phyloP scores from a whole-genome alignment of 139 green algal genomes.

The Auxenochlorella pyrenoidosa region DNA sequence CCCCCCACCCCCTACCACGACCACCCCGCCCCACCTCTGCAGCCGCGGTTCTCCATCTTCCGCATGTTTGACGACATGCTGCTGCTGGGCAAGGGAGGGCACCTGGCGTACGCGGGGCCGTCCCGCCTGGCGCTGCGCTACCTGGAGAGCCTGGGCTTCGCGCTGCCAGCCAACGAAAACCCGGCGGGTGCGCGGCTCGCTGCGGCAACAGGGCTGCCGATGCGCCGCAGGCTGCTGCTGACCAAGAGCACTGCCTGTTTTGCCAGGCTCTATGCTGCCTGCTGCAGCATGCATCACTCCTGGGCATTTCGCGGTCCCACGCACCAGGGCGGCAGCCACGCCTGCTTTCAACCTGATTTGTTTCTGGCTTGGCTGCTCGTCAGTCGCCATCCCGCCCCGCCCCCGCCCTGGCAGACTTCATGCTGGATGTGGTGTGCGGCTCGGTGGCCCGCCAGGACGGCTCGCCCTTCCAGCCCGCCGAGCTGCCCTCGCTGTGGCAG shows the following conservation, averaged over 20 bases:
- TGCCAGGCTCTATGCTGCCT: not conserved
- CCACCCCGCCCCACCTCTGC: conserved; percentile 40
- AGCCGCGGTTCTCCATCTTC: conserved; percentile 86
- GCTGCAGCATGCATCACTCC: not conserved
- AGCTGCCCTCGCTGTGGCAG: conserved; percentile 55
- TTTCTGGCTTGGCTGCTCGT: too few species aligned
- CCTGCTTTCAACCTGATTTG: too few species aligned
- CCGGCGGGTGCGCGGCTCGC: conserved; percentile 39
- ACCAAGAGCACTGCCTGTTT: not conserved
- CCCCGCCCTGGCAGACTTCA: conserved; percentile 49
- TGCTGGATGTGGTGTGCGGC: conserved; percentile 69
- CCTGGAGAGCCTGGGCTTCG: conserved; percentile 65
- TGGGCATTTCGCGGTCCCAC: too few species aligned
- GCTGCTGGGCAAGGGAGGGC: conserved; percentile 72
- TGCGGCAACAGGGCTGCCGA: not conserved
- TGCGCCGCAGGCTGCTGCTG: too few species aligned
- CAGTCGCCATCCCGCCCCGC: too few species aligned
- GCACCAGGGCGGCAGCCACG: too few species aligned
- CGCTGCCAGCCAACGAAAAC: conserved; percentile 72
- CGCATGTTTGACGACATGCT: conserved; percentile 77
- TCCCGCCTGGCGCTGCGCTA: conserved; percentile 59
- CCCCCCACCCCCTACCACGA: not conserved
- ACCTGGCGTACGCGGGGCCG: conserved; percentile 66
- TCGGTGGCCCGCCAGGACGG: conserved; percentile 36
- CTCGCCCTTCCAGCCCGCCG: conserved; percentile 51